Evolutionary conservation across 495 filamentous ascomycete genomes (phyloP), one percentile per base, ranked within the genome.

Genomic region (Extremus antarcticus): DNA sequence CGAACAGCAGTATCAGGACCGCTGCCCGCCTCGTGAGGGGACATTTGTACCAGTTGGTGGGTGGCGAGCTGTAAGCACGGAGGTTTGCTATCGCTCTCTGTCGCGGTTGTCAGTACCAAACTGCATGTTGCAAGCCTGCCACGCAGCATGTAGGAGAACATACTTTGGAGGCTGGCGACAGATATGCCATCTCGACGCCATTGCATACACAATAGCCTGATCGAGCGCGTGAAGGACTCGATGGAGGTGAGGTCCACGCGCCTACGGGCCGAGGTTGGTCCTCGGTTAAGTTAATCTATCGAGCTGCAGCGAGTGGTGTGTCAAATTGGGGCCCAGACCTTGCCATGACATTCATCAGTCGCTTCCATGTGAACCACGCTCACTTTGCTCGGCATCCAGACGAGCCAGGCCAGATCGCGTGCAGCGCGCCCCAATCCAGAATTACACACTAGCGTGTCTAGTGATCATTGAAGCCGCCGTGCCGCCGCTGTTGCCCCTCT

Each of bases 1-100:
- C 86, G 66, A 89, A 95, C 0, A 95, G 79, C 53, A 95, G 77
- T 23, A 95, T 73, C 54, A 95, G 67, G 17, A 95, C 90, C 15
- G 90, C 87, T 20, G 90, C 90, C 20, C 89, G 77, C 46, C 87
- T 74, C 53, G 76, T 79, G 25, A 87, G 64, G 9, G 88, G 88
- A 9, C 90, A 73, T 32, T 79, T 76, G 55, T 75, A 76, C 66
- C 80, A 85, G 47, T 68, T 68, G 3, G 80, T 78, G 32, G 78
- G 73, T 20, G 79, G 81, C n/a, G 82, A 74, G 25, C 66, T 63
- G 67, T 84, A 95, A 39, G 80, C 76, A 60, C 86, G 78, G 25
- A 95, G 74, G 46, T 88, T 82, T 53, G 83, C 76, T 59, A 95
- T 76, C 58, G 89, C 89, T 69, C 81, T 78, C 86, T 90, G 68